Percentiles rank a stretch among this genome's conserved stretches.
Conservation (phyloP, 495 filamentous ascomycete species). For the Bacidia gigantensis region DNA sequence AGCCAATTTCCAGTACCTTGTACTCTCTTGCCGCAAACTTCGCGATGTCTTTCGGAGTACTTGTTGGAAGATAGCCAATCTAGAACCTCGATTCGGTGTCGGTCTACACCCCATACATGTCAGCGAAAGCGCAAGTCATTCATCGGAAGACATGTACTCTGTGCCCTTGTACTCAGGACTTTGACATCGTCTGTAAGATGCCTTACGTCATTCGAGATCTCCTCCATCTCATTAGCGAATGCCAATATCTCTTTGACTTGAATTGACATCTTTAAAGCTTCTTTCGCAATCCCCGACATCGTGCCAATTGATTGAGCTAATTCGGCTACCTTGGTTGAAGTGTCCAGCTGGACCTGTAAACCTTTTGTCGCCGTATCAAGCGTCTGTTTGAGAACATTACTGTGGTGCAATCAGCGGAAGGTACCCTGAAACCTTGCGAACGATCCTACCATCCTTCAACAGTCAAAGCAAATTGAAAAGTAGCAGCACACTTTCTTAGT, state of each 20-base stretch:
- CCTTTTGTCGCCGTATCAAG: neutral
- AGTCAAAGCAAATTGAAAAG: slow-evolving; percentile 8
- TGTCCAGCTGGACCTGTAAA: slow-evolving; percentile 5
- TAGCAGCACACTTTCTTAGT: slow-evolving; percentile 4
- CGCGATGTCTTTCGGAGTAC: slow-evolving; percentile 1
- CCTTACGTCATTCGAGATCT: neutral
- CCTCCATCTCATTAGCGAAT: neutral
- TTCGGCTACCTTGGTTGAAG: neutral
- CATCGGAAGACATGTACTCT: neutral
- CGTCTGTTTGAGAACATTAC: too few species aligned
- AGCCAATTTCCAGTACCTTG: slow-evolving; percentile 5
- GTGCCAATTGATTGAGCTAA: neutral
- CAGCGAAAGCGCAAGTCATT: neutral
- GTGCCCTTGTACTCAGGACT: neutral
- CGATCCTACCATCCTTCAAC: slow-evolving; percentile 9
- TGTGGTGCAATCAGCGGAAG: too few species aligned
- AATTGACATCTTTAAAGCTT: slow-evolving; percentile 3
- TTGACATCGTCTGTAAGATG: neutral
- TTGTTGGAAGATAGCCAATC: slow-evolving; percentile 4
- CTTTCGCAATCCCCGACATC: neutral
- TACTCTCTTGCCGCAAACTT: neutral
- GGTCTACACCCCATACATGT: neutral
- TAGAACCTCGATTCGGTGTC: too few species aligned
- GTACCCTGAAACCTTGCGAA: too few species aligned
- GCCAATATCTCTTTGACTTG: neutral